These are phyloP conservation scores for Plasmodium vivax DNA, from an alignment of 169 alveolate genomes.

Conservation along the genomic window DNA sequence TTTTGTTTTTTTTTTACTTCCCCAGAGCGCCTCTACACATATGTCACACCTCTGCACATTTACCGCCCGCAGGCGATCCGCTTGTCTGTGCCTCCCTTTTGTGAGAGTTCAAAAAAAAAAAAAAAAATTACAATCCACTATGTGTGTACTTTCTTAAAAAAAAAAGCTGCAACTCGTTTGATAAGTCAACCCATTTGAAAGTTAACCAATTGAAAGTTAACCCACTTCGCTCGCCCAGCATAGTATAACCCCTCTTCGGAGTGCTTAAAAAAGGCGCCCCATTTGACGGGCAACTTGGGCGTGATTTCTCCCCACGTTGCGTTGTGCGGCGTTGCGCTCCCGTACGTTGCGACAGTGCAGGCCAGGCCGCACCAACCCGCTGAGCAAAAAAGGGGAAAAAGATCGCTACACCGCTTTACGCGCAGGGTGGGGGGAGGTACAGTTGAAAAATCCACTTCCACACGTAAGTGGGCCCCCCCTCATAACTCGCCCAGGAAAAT, in stretches of 20 bases:
- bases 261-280: neutral
- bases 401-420: neutral
- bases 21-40: neutral
- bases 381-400: neutral
- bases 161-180: neutral
- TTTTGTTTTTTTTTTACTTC: too few species aligned
- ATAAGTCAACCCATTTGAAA: too few species aligned
- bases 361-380: neutral
- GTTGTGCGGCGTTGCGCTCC: neutral
- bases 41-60: too few species aligned
- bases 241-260: neutral
- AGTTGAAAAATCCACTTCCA: too few species aligned
- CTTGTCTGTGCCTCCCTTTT: neutral
- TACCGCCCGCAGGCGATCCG: neutral
- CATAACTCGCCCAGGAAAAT: constrained; percentile 85
- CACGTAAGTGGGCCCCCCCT: too few species aligned
- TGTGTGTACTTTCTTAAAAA: neutral
- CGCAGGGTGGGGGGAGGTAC: neutral
- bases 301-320: neutral
- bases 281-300: neutral
- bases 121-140: neutral
- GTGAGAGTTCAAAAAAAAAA: neutral
- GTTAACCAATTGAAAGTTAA: too few species aligned
- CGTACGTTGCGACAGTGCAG: neutral
- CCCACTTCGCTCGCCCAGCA: neutral